Percentiles rank a stretch among this genome's conserved stretches.
phyloP scores from a whole-genome alignment of 1,284 basidiomycete genomes.

The Taiwanofungus camphoratus region DNA sequence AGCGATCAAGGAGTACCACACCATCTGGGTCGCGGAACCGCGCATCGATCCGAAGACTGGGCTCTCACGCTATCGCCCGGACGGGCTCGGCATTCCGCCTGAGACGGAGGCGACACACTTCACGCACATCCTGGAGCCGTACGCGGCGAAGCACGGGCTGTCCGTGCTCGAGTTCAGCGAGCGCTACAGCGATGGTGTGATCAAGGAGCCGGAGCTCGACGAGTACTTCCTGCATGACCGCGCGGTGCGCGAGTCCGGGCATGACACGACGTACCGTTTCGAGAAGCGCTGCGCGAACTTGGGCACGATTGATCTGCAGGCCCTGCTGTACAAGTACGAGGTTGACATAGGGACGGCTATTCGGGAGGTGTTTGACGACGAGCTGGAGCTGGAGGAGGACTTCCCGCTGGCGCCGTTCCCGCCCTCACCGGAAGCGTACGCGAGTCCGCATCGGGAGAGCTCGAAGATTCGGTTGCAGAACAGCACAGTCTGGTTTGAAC shows the following conservation, averaged over 20 bases:
- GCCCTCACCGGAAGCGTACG: slow-evolving; percentile 75
- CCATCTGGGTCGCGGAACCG: slow-evolving; percentile 92
- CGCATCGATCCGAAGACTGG: slow-evolving; percentile 92
- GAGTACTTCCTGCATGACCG: slow-evolving; percentile 98
- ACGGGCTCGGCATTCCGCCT: slow-evolving; percentile 93
- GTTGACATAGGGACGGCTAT: slow-evolving; percentile 93
- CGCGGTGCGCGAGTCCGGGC: slow-evolving; percentile 89
- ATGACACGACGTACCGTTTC: slow-evolving; percentile 96
- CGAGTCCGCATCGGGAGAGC: slow-evolving; percentile 49
- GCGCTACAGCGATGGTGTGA: slow-evolving; percentile 83
- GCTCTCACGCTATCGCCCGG: slow-evolving; percentile 89
- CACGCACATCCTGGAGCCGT: slow-evolving; percentile 94
- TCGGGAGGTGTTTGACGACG: slow-evolving; percentile 89
- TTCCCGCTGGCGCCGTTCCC: slow-evolving; percentile 91
- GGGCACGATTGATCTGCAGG: slow-evolving; percentile 93
- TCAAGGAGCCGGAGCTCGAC: slow-evolving; percentile 88
- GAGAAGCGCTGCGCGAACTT: slow-evolving; percentile 96
- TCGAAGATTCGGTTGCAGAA: slow-evolving; percentile 63
- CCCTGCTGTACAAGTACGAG: slow-evolving; percentile 90
- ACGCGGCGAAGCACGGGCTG: slow-evolving; percentile 86
- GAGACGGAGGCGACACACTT: slow-evolving; percentile 99
- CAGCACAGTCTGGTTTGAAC: slow-evolving; percentile 86
- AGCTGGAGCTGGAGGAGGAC: slow-evolving; percentile 87
- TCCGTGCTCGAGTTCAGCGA: slow-evolving; percentile 98
- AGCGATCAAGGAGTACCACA: slow-evolving; percentile 98